Base-by-base conservation (phyloP, 2,329 filamentous ascomycete genomes). In the Aspergillus unguis region DNA sequence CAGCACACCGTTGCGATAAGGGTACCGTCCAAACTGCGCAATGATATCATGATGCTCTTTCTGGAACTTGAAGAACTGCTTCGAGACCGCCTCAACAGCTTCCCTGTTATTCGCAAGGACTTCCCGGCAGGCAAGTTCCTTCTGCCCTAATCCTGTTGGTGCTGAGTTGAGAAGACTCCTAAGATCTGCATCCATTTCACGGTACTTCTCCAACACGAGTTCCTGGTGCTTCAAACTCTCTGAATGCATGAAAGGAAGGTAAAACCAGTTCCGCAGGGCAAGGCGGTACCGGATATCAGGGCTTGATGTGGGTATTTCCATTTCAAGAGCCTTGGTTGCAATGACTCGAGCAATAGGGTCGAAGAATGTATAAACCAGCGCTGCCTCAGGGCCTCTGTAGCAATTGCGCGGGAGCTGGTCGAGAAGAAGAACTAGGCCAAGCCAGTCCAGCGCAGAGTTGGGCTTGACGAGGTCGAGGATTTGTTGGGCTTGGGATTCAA, bases 391-490 rank as follows among this genome's bases (percentile, higher is more conserved):
- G 0, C 74, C 77, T 11, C 84, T 81, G 68, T 80, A 84, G 57
- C 81, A 75, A 62, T 87, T 86, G 2, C 84, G 78, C 0, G 84
- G 75, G 36, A 86, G 74, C 61, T 87, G 84, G 57, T 87, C 85
- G 3, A 87, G 74, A 2, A 87, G 72, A 2, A 87, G 58, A 4
- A 83, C 61, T 0, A 86, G 63, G 36, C 76, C 74, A 2, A 87
- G 69, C 62, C 62, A 65, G 8, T 53, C 48, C 9, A 59, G 36
- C 0, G 61, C 51, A 2, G 46, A 44, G 1, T 10, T 28, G n/a
- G 51, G 51, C 1, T 32, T 29, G 35, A 45, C 17, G 1, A 40
- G 35, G 1, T 36, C 11, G 1, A 53, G 46, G 6, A 53, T 33
- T 7, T 44, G 17, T 28, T 45, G 23, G 10, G 51, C 40, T 40